Percentiles rank a stretch among this genome's conserved stretches.
Evolutionary conservation across 148 eudicot genomes (phyloP).

Genomic region (Drosera capensis): DNA sequence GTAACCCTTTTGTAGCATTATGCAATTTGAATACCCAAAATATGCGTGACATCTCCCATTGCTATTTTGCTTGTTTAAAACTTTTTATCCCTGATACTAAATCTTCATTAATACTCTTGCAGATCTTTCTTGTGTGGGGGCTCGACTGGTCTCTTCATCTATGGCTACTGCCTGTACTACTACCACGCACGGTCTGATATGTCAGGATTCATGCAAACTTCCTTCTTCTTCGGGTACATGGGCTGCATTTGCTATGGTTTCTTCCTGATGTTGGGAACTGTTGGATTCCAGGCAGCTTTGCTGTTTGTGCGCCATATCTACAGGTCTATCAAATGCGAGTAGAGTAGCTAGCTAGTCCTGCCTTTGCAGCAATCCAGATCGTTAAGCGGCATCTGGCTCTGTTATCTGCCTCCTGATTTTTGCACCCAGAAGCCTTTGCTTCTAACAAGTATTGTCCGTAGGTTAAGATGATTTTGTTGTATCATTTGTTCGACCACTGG

Average conservation of each 20-base stretch:
- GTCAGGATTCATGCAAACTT: constrained; percentile 3
- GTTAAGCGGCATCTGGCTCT: too few relatives aligned
- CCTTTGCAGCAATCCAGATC: background rate
- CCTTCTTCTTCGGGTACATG: constrained; percentile 7
- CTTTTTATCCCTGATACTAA: background rate
- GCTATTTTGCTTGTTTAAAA: background rate
- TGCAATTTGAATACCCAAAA: too few relatives aligned
- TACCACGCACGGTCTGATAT: constrained; percentile 2
- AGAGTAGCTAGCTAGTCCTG: background rate
- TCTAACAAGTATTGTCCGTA: too few relatives aligned
- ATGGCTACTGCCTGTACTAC: constrained; percentile 2
- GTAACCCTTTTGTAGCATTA: too few relatives aligned
- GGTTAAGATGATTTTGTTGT: too few relatives aligned
- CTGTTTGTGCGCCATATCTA: constrained; percentile 2
- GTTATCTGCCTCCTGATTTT: too few relatives aligned
- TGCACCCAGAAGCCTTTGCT: too few relatives aligned
- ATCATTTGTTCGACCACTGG: too few relatives aligned
- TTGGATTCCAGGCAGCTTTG: background rate
- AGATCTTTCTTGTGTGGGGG: constrained; percentile 7
- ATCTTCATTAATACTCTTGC: background rate
- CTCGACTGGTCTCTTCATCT: constrained; percentile 5
- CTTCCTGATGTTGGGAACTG: constrained; percentile 6
- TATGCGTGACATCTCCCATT: too few relatives aligned
- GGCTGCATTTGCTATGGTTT: constrained; percentile 8
- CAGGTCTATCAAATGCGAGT: constrained; percentile 2